Base-by-base conservation (phyloP, 768 basidiomycete genomes). In the Filobasidium floriforme region DNA sequence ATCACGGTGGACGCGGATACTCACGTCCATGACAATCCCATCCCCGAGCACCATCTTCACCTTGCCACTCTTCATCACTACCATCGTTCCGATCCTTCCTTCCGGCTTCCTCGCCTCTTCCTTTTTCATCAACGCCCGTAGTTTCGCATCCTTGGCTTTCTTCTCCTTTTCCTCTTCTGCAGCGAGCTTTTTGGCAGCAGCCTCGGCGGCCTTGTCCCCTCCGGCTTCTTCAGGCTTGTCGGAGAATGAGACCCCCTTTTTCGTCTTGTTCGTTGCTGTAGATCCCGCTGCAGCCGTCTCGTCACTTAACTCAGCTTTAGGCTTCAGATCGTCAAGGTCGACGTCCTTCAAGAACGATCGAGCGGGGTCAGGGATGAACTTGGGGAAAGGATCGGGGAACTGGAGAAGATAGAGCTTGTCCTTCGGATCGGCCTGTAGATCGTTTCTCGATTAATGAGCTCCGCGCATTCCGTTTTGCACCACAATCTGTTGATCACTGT, bases 21-120 rank as follows among this genome's bases (percentile, higher is more conserved):
- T 69, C 76, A 92, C 92, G 75, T 93, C 88, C 74, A 94, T 81
- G 14, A 94, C 79, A 43, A 92, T 90, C 41, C 85, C 89, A 68
- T 92, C 87, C 2, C 82, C 83, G 28, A 96, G 79, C 24, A 89
- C 87, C 82, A 96, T 89, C 79, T 90, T 93, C 64, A 92, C 88
- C 11, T 84, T 82, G 7, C 92, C 92, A 71, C 88, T 92, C 62
- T 84, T 84, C 77, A 92, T 90, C 1, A 94, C 82, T 72, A 92
- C 90, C 49, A 96, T 81, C 68, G 85, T 86, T 18, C 92, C 92
- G 54, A 93, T 87, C 62, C 87, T 75, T 0, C 92, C 92, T 66
- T 92, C 88, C 10, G 80, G 78, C 60, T 67, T 68, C 51, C 67
- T 63, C 40, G 62, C 63, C 37, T 76, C 73, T 37, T 74, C 69